Conservation (phyloP, 2,329 filamentous ascomycete species). For the Apiospora sp. region DNA sequence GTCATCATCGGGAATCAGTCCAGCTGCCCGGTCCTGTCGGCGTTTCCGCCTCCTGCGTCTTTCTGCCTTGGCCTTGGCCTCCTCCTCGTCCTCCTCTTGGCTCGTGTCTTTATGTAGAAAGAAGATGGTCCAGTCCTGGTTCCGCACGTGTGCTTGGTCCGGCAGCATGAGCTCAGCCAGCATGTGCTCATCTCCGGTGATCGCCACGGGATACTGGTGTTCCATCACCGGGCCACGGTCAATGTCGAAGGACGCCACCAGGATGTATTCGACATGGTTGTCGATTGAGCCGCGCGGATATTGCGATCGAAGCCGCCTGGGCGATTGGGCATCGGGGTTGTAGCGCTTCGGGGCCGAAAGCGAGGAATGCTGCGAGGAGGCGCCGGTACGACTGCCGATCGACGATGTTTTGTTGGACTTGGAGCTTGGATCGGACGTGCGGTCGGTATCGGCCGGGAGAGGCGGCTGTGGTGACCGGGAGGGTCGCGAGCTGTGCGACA, state of each 20-base stretch:
- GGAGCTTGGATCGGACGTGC: slow-evolving; percentile 65
- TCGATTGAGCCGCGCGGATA: slow-evolving; percentile 78
- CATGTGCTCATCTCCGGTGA: slow-evolving; percentile 98
- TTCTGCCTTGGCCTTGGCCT: slow-evolving; percentile 64
- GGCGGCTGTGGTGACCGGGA: slow-evolving; percentile 63
- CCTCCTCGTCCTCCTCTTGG: slow-evolving; percentile 81
- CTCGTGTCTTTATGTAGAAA: slow-evolving; percentile 96
- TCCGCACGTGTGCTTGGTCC: slow-evolving; percentile 92
- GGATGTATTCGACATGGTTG: slow-evolving; percentile 98
- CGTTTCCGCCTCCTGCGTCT: slow-evolving; percentile 59
- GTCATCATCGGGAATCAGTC: slow-evolving; percentile 51
- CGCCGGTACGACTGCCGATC: slow-evolving; percentile 54
- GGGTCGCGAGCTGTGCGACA: slow-evolving; percentile 62
- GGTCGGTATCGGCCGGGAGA: slow-evolving; percentile 58
- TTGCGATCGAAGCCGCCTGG: slow-evolving; percentile 72
- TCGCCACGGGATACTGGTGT: slow-evolving; percentile 93
- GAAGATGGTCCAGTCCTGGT: slow-evolving; percentile 99
- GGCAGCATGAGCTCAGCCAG: slow-evolving; percentile 97
- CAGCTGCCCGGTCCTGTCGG: slow-evolving; percentile 59
- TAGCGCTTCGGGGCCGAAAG: slow-evolving; percentile 60
- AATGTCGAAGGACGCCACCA: slow-evolving; percentile 97
- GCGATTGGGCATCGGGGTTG: slow-evolving; percentile 59
- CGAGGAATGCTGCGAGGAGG: slow-evolving; percentile 67
- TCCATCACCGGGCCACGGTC: slow-evolving; percentile 97
- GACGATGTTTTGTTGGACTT: slow-evolving; percentile 66